Percentiles rank a stretch among this genome's conserved stretches.
Evolutionary conservation across 306 rosid genomes (phyloP).

Genomic region (Delonix regia): DNA sequence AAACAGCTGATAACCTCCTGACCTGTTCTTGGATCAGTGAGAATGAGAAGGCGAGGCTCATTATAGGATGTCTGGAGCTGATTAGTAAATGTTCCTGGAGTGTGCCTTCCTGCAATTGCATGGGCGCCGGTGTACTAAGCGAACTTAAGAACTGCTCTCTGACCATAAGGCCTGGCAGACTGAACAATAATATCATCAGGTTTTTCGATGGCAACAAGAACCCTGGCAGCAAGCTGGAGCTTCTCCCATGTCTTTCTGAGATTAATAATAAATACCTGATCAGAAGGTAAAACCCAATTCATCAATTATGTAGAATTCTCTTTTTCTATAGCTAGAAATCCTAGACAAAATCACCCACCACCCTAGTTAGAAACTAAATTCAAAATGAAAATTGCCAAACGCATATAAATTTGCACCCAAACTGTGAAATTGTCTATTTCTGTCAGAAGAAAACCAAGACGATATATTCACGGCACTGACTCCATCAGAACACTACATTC

Average conservation of each 20-base stretch:
- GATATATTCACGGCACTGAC: neutral
- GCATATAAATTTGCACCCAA: neutral
- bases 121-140: slow-evolving; percentile 65
- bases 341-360: neutral
- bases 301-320: neutral
- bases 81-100: slow-evolving; percentile 38
- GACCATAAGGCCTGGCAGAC: slow-evolving; percentile 32
- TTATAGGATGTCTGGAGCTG: neutral
- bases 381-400: neutral
- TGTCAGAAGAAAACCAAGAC: neutral
- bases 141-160: slow-evolving; percentile 65
- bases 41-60: neutral
- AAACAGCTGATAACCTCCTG: slow-evolving; percentile 27
- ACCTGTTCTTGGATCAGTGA: slow-evolving; percentile 56
- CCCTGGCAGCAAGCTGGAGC: slow-evolving; percentile 71
- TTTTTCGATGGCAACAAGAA: slow-evolving; percentile 63
- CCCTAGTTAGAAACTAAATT: neutral
- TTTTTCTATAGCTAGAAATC: neutral
- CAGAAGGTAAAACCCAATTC: neutral
- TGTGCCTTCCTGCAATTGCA: slow-evolving; percentile 69
- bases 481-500: neutral
- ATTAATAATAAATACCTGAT: slow-evolving; percentile 9
- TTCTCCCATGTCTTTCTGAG: slow-evolving; percentile 58
- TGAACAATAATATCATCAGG: slow-evolving; percentile 61
- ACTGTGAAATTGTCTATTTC: neutral